These are phyloP conservation scores for Pyrenophora graminea DNA, from an alignment of 2,329 filamentous ascomycete species.

Conservation along the genomic window DNA sequence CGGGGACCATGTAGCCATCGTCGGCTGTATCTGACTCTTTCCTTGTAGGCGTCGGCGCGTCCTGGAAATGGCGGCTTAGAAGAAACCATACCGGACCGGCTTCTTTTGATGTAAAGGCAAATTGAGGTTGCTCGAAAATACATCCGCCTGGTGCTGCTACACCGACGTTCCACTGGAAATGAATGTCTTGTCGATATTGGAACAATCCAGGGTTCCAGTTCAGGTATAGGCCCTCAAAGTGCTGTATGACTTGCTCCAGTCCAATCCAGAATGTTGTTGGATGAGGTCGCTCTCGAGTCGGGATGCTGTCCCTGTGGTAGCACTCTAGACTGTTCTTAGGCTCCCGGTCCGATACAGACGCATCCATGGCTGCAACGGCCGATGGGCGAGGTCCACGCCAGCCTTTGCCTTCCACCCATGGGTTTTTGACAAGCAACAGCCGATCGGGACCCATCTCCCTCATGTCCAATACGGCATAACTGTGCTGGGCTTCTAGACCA, in stretches of 20 bases:
- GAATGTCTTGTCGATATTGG: constrained; percentile 78
- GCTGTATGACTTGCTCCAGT: constrained; percentile 81
- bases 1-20: constrained; percentile 33
- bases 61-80: constrained; percentile 80
- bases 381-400: constrained; percentile 63
- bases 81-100: constrained; percentile 78
- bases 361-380: constrained; percentile 20
- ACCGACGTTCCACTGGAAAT: constrained; percentile 79
- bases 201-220: constrained; percentile 96
- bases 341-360: constrained; percentile 20
- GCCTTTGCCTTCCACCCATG: constrained; percentile 82
- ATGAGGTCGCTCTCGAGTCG: constrained; percentile 42
- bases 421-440: constrained; percentile 87
- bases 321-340: constrained; percentile 25
- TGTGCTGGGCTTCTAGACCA: constrained; percentile 86
- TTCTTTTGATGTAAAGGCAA: constrained; percentile 56
- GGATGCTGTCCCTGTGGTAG: constrained; percentile 34
- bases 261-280: constrained; percentile 94
- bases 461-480: constrained; percentile 88
- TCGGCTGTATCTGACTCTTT: constrained; percentile 39
- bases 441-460: constrained; percentile 66
- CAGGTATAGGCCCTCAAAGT: constrained; percentile 94
- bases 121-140: constrained; percentile 68
- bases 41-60: constrained; percentile 51
- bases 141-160: constrained; percentile 70